These are phyloP conservation scores for Bruguiera gymnorhiza DNA, from an alignment of 345 rosid genomes.

Conservation along the genomic window DNA sequence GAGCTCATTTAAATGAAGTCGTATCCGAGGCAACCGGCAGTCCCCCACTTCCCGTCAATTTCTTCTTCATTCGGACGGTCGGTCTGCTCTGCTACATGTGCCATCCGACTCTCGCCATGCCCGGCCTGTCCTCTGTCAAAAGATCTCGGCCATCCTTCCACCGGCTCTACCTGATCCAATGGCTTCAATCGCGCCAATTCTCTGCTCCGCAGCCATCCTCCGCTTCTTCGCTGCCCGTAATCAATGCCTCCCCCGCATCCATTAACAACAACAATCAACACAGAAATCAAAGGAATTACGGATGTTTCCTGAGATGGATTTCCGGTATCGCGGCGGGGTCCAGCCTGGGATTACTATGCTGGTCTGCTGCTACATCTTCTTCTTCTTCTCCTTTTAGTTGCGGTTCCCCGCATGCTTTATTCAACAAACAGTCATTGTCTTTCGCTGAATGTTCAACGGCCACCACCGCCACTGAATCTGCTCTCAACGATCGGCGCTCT, in stretches of 20 bases:
- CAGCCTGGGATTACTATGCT: slow-evolving; percentile 54
- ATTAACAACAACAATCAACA: slow-evolving; percentile 13
- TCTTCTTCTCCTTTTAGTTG: slow-evolving; percentile 5
- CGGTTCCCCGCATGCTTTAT: slow-evolving; percentile 28
- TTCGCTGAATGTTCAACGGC: slow-evolving; percentile 47
- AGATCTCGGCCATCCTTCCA: slow-evolving; percentile 41
- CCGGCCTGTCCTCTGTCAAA: slow-evolving; percentile 31
- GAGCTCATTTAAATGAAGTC: no score
- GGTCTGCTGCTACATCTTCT: slow-evolving; percentile 18
- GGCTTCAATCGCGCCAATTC: slow-evolving; percentile 39
- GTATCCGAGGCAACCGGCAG: no score
- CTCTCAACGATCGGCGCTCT: slow-evolving; percentile 22
- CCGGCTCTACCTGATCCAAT: slow-evolving; percentile 40
- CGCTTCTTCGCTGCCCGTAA: slow-evolving; percentile 26
- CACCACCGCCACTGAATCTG: slow-evolving; percentile 20
- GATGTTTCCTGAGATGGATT: slow-evolving; percentile 45
- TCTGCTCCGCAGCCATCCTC: slow-evolving; percentile 30
- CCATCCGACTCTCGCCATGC: slow-evolving; percentile 11
- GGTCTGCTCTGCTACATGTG: no score
- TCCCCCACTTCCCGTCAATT: no score
- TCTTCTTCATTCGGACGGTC: no score
- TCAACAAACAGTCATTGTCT: slow-evolving; percentile 31
- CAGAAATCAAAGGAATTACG: not conserved
- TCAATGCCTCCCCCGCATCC: slow-evolving; percentile 15
- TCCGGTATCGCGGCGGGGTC: slow-evolving; percentile 55